A percentile compares a stretch with the other conserved stretches of the same genome.
Evolutionary conservation across 768 basidiomycete species (phyloP).

Genomic region (Leccinum longicurvipes): DNA sequence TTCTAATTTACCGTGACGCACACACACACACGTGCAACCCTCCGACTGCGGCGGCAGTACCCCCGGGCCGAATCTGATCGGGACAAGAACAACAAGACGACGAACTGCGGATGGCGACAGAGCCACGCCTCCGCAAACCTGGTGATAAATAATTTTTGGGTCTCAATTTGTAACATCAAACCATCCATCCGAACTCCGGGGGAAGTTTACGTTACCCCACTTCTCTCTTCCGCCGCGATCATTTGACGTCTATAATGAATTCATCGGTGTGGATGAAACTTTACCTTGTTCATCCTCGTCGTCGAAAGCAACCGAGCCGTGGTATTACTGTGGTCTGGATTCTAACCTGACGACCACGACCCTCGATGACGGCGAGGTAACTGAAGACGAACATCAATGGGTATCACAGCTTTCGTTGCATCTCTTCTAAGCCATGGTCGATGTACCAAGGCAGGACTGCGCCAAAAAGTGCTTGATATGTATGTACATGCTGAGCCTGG

Average conservation of each 20-base stretch:
- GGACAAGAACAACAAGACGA: background rate
- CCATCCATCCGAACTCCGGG: too few relatives aligned
- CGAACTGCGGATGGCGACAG: background rate
- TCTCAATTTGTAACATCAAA: too few relatives aligned
- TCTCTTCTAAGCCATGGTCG: background rate
- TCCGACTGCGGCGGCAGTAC: background rate
- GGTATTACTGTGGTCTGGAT: background rate
- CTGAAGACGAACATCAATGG: background rate
- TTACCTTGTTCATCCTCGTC: background rate
- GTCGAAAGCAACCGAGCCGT: background rate
- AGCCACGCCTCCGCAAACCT: background rate
- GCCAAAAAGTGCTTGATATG: background rate
- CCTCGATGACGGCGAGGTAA: background rate
- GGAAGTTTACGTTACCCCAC: background rate
- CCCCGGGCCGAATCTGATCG: background rate
- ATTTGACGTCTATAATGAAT: background rate
- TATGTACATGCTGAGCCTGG: background rate
- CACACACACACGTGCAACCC: background rate
- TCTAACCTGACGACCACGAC: background rate
- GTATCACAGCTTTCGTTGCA: background rate
- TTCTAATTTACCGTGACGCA: too few relatives aligned
- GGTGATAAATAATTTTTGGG: too few relatives aligned
- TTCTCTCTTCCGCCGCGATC: background rate
- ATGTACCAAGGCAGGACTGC: background rate
- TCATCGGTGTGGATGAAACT: background rate